Conservation (phyloP, 345 rosid species). For the Acer campestre region DNA sequence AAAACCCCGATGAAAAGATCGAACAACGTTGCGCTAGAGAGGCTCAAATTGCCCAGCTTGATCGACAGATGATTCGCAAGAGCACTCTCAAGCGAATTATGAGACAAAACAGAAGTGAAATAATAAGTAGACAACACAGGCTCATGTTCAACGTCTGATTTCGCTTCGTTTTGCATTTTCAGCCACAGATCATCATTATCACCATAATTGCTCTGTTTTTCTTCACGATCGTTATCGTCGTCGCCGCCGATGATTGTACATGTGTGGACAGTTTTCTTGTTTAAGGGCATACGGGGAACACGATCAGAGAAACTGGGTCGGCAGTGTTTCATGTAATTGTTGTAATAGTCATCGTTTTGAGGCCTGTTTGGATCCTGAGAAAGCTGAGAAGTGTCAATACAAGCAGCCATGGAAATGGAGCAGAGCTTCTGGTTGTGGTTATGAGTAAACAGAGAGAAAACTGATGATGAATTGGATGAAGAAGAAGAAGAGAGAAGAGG, state of each 20-base stretch:
- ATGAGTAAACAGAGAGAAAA: conserved; percentile 14
- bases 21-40: conserved; percentile 54
- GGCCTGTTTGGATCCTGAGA: conserved; percentile 49
- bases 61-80: conserved; percentile 70
- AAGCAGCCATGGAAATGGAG: conserved; percentile 62
- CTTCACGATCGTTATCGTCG: conserved; percentile 18
- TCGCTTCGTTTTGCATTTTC: conserved; percentile 67
- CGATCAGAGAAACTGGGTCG: conserved; percentile 43
- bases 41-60: conserved; percentile 63
- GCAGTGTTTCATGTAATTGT: conserved; percentile 38
- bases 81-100: conserved; percentile 61
- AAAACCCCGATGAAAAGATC: conserved; percentile 68
- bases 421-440: neutral
- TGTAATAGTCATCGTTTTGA: conserved; percentile 41
- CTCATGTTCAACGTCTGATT: conserved; percentile 58
- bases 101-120: conserved; percentile 62
- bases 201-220: neutral
- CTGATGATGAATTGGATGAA: neutral
- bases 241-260: neutral
- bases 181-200: conserved; percentile 51
- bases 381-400: conserved; percentile 61
- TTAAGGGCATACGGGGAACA: conserved; percentile 31
- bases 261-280: conserved; percentile 23
- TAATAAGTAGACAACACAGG: conserved; percentile 75
- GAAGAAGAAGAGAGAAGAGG: conserved; percentile 18